phyloP scores from a whole-genome alignment of 169 alveolate genomes.

The Plasmodium sp. region DNA sequence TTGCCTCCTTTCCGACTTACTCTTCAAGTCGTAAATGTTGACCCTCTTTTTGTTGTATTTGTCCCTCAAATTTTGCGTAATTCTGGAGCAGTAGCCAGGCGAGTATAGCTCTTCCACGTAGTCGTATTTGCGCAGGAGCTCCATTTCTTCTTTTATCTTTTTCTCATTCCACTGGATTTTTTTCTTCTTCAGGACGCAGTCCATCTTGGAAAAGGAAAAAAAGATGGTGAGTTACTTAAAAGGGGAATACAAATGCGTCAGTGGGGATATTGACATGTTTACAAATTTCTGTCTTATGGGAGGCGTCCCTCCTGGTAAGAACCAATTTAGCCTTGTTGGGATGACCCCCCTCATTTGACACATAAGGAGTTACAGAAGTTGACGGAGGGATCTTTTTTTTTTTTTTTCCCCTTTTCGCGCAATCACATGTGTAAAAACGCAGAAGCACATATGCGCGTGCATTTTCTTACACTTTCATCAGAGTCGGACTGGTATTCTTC shows the following conservation, averaged over 20 bases:
- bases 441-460: neutral
- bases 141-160: conserved; percentile 33
- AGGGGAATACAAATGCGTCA: neutral
- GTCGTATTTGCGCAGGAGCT: conserved; percentile 26
- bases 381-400: neutral
- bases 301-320: neutral
- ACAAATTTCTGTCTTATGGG: neutral
- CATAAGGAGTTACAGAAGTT: neutral
- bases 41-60: neutral
- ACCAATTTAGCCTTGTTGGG: neutral
- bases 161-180: conserved; percentile 12
- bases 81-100: conserved; percentile 47
- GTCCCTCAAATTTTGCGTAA: conserved; percentile 19
- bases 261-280: neutral
- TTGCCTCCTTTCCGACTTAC: conserved; percentile 8
- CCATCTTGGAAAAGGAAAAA: conserved; percentile 20
- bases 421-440: neutral
- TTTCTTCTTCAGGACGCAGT: conserved; percentile 1
- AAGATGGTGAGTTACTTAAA: neutral
- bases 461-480: conserved; percentile 14
- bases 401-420: neutral
- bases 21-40: conserved; percentile 38
- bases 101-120: conserved; percentile 43
- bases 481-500: neutral
- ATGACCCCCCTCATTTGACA: neutral